These are phyloP conservation scores for Butyriboletus loyo DNA, from an alignment of 768 basidiomycete genomes.

Conservation along the genomic window DNA sequence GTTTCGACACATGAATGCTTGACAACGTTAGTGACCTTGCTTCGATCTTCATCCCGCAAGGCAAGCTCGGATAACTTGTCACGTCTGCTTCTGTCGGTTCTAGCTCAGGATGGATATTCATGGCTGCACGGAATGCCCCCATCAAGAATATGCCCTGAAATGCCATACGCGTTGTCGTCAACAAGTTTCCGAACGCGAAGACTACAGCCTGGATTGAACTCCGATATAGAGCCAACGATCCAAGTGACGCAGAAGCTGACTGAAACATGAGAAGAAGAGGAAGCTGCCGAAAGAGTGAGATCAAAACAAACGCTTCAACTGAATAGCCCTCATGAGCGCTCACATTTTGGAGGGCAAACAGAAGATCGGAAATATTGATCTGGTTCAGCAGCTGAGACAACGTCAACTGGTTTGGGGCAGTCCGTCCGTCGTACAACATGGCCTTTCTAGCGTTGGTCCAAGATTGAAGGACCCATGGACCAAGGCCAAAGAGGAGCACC, in stretches of 20 bases:
- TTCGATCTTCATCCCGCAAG: conserved; percentile 66
- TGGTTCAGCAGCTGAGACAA: conserved; percentile 49
- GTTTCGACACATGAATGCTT: conserved; percentile 5
- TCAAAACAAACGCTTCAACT: conserved; percentile 10
- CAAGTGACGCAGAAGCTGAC: conserved; percentile 69
- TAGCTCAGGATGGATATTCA: conserved; percentile 63
- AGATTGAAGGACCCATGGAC: conserved; percentile 77
- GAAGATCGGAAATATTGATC: conserved; percentile 60
- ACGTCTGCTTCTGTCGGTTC: conserved; percentile 56
- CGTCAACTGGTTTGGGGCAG: conserved; percentile 38
- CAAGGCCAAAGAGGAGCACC: conserved; percentile 76
- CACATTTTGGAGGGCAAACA: conserved; percentile 70
- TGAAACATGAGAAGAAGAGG: conserved; percentile 73
- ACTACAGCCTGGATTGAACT: conserved; percentile 72
- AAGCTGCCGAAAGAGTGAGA: conserved; percentile 43
- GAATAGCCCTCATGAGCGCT: conserved; percentile 25
- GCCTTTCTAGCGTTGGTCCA: conserved; percentile 68
- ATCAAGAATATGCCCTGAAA: conserved; percentile 85
- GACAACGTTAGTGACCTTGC: conserved; percentile 49
- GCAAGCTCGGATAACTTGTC: conserved; percentile 44
- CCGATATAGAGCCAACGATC: conserved; percentile 79
- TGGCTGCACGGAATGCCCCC: conserved; percentile 81
- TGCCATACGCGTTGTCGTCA: conserved; percentile 66
- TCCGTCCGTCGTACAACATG: conserved; percentile 54
- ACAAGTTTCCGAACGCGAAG: conserved; percentile 58